Conservation (phyloP, 805 yeast species). For the Pachysolen tannophilus region DNA sequence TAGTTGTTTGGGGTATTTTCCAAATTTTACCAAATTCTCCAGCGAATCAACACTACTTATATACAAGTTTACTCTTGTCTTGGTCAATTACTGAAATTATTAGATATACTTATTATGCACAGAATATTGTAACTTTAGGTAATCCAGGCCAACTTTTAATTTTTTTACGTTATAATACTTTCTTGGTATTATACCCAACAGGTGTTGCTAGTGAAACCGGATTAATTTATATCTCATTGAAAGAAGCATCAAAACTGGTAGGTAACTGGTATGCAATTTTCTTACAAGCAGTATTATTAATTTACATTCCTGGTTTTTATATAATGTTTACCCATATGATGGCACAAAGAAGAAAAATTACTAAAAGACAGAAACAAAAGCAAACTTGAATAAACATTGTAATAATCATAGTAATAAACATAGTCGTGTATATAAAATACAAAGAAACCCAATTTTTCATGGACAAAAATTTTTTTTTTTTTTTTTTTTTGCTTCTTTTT, state of each 20-base stretch:
- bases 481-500: too few relatives aligned
- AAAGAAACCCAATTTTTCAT: neutral
- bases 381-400: constrained; percentile 1
- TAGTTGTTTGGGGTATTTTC: constrained; percentile 79
- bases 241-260: constrained; percentile 49
- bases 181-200: constrained; percentile 76
- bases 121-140: constrained; percentile 43
- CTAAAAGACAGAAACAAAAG: constrained; percentile 31
- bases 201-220: constrained; percentile 85
- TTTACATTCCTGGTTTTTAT: constrained; percentile 85
- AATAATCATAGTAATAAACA: neutral
- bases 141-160: constrained; percentile 51
- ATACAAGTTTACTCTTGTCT: constrained; percentile 61
- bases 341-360: constrained; percentile 73
- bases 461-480: neutral
- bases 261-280: constrained; percentile 46
- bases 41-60: constrained; percentile 51
- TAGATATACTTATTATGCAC: constrained; percentile 82
- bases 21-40: constrained; percentile 66
- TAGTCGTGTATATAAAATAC: constrained; percentile 4
- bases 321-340: constrained; percentile 83
- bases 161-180: constrained; percentile 76
- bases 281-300: constrained; percentile 47
- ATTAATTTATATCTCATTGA: constrained; percentile 62
- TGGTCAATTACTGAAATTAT: constrained; percentile 96